Conservation (phyloP, 495 filamentous ascomycete genomes). For the Neurospora sp. region DNA sequence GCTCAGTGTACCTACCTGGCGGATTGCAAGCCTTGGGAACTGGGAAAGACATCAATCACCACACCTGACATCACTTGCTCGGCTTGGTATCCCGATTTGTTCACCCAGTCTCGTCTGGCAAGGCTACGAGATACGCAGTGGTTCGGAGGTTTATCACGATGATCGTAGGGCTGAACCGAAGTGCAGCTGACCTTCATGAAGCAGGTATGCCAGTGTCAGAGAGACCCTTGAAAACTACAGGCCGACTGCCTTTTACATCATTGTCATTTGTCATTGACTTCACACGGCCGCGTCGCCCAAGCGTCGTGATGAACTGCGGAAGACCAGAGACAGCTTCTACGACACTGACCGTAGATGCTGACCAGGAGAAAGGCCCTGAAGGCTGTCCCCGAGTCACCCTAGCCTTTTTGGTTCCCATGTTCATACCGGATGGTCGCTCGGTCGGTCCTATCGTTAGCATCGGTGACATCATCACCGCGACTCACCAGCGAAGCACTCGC, state of each 20-base stretch:
- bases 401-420: neutral
- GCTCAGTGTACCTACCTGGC: neutral
- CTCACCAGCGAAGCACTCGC: neutral
- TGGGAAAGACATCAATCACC: neutral
- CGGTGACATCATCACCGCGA: neutral
- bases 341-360: neutral
- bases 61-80: neutral
- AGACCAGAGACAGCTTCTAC: neutral
- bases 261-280: neutral
- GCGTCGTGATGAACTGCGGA: neutral
- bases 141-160: neutral
- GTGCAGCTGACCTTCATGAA: neutral
- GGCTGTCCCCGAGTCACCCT: neutral
- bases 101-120: neutral
- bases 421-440: neutral
- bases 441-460: neutral
- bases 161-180: neutral
- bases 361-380: neutral
- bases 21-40: neutral
- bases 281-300: neutral
- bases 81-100: neutral
- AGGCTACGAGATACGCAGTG: neutral
- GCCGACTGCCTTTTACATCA: neutral
- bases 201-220: neutral
- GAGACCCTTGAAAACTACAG: neutral